A percentile compares a stretch with the other conserved stretches of the same genome.
Conservation (phyloP, 2,329 filamentous ascomycete genomes). For the Apiospora rasikravindrae region DNA sequence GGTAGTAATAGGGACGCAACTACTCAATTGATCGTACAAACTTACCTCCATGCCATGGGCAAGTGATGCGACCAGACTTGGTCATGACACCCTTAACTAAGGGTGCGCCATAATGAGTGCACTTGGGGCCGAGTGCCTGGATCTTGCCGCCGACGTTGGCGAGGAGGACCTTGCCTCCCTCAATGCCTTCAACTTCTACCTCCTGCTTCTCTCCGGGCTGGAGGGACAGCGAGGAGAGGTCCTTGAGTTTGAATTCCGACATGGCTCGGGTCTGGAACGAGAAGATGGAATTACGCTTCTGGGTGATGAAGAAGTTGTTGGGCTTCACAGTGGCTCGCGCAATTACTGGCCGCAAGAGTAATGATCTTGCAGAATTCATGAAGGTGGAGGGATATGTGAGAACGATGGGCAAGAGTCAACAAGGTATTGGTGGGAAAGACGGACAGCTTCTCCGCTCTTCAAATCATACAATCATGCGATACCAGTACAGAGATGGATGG, state of each 20-base stretch:
- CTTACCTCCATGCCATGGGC: constrained; percentile 94
- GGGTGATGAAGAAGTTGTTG: constrained; percentile 1
- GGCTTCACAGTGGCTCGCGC: constrained; percentile 12
- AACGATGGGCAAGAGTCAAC: neutral
- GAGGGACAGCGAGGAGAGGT: constrained; percentile 74
- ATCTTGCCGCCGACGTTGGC: constrained; percentile 78
- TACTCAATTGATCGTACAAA: constrained; percentile 20
- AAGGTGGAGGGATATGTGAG: neutral
- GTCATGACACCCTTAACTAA: constrained; percentile 85
- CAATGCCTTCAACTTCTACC: constrained; percentile 87
- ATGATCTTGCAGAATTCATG: constrained; percentile 11
- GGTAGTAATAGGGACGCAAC: neutral
- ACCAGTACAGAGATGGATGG: neutral
- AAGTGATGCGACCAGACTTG: constrained; percentile 81
- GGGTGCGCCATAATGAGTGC: constrained; percentile 91
- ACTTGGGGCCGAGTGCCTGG: constrained; percentile 82
- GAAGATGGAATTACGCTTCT: neutral
- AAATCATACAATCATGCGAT: constrained; percentile 11
- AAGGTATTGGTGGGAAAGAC: neutral
- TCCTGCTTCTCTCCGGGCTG: constrained; percentile 85
- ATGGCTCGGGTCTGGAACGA: constrained; percentile 43
- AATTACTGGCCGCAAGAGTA: constrained; percentile 8
- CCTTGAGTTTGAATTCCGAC: constrained; percentile 76
- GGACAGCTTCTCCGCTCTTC: neutral
- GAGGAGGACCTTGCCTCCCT: constrained; percentile 84